Percentiles rank a stretch among this genome's conserved stretches.
Evolutionary conservation across 805 yeast species (phyloP).

Genomic region (Suhomyces tanzawaensis): DNA sequence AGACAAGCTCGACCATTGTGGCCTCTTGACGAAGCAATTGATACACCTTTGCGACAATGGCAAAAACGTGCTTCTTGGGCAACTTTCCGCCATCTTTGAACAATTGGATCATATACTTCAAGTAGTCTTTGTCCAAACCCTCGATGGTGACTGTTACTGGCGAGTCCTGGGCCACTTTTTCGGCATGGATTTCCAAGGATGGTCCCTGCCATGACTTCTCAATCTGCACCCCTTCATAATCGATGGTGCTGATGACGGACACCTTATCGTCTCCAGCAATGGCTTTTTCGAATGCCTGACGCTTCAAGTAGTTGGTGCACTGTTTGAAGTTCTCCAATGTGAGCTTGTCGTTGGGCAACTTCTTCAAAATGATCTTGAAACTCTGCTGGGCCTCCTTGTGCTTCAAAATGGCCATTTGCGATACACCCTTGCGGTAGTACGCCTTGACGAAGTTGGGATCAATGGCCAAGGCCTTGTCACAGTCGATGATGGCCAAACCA

Average conservation of each 20-base stretch:
- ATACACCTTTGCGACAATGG: slow-evolving; percentile 71
- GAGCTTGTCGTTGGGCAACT: slow-evolving; percentile 65
- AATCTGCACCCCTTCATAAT: slow-evolving; percentile 45
- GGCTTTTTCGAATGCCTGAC: slow-evolving; percentile 80
- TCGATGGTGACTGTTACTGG: slow-evolving; percentile 31
- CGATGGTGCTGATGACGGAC: slow-evolving; percentile 45
- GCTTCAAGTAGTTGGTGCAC: slow-evolving; percentile 63
- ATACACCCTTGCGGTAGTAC: slow-evolving; percentile 83
- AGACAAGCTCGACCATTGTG: slow-evolving; percentile 68
- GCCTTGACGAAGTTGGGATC: slow-evolving; percentile 74
- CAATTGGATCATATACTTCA: slow-evolving; percentile 61
- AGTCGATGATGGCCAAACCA: slow-evolving; percentile 81
- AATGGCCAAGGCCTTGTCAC: slow-evolving; percentile 63
- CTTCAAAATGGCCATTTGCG: slow-evolving; percentile 71
- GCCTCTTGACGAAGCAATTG: slow-evolving; percentile 63
- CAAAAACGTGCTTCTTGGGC: slow-evolving; percentile 81
- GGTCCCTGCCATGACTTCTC: slow-evolving; percentile 66
- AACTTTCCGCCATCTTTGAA: slow-evolving; percentile 72
- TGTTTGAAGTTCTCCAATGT: slow-evolving; percentile 63
- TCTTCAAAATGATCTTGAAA: slow-evolving; percentile 58
- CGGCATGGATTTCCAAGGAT: slow-evolving; percentile 39
- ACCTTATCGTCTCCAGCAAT: slow-evolving; percentile 69
- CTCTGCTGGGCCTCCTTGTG: slow-evolving; percentile 73
- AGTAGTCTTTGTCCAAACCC: slow-evolving; percentile 51
- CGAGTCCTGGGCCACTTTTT: slow-evolving; percentile 18